phyloP scores from a whole-genome alignment of 768 basidiomycete species.

The Boletus sp. region DNA sequence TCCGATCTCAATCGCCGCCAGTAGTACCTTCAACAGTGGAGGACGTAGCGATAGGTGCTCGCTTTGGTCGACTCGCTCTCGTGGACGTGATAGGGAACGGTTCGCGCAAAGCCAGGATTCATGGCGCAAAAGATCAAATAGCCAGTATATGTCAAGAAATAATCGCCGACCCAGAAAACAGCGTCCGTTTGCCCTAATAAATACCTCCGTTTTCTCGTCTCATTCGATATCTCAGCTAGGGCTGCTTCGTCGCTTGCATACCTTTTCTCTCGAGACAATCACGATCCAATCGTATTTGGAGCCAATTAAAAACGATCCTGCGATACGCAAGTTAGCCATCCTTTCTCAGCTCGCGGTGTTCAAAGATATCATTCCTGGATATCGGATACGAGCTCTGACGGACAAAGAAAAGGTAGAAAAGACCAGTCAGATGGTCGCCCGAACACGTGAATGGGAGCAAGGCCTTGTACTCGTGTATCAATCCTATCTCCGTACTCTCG shows the following conservation, averaged over 20 bases:
- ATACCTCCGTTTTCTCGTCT: constrained; percentile 7
- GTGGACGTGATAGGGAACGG: constrained; percentile 64
- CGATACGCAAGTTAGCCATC: constrained; percentile 85
- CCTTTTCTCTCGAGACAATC: constrained; percentile 81
- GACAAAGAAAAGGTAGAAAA: constrained; percentile 91
- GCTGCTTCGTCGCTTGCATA: constrained; percentile 82
- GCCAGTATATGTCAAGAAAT: constrained; percentile 93
- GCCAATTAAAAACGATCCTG: constrained; percentile 71
- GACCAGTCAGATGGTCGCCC: constrained; percentile 88
- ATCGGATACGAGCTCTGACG: constrained; percentile 88
- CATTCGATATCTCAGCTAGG: constrained; percentile 58
- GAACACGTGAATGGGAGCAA: constrained; percentile 94
- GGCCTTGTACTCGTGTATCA: constrained; percentile 88
- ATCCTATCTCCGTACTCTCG: constrained; percentile 79
- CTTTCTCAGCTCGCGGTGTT: constrained; percentile 91
- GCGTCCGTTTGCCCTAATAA: constrained; percentile 51
- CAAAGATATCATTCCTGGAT: constrained; percentile 95
- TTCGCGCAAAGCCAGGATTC: constrained; percentile 65
- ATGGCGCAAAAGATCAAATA: constrained; percentile 89
- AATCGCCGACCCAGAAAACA: constrained; percentile 91
- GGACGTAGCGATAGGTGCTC: constrained; percentile 78
- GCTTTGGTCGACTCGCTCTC: constrained; percentile 84
- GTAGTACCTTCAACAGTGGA: constrained; percentile 43
- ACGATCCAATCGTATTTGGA: constrained; percentile 65
- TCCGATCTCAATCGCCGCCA: constrained; percentile 30